These are phyloP conservation scores for Candida schatavii DNA, from an alignment of 805 yeast species.

Conservation along the genomic window DNA sequence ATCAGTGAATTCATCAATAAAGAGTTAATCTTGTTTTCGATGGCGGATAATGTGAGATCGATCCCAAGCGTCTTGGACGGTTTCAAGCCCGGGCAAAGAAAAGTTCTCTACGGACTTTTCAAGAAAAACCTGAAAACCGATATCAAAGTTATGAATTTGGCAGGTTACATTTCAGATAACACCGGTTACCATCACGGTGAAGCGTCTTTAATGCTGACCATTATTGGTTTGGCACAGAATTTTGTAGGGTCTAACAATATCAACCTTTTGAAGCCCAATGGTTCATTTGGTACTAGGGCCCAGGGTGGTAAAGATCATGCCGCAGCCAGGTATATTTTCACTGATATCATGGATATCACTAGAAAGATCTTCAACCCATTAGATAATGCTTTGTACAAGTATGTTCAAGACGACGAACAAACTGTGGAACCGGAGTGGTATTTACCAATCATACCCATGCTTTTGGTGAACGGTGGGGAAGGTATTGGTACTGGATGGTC, in stretches of 20 bases:
- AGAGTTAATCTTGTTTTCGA: conserved; percentile 88
- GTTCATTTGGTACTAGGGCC: conserved; percentile 94
- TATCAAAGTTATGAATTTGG: conserved; percentile 86
- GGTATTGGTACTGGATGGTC: conserved; percentile 99
- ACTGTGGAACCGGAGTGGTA: conserved; percentile 96
- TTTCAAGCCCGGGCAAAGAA: conserved; percentile 94
- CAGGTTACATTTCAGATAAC: conserved; percentile 83
- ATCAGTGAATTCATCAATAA: conserved; percentile 92
- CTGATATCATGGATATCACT: conserved; percentile 76
- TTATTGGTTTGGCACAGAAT: conserved; percentile 91
- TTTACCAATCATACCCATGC: conserved; percentile 89
- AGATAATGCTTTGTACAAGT: conserved; percentile 75
- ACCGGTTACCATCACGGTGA: conserved; percentile 98
- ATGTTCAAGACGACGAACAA: conserved; percentile 88
- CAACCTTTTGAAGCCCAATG: conserved; percentile 82
- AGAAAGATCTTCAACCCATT: conserved; percentile 70
- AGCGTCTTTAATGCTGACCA: conserved; percentile 79
- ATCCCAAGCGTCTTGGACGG: conserved; percentile 95
- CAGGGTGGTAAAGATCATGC: conserved; percentile 98
- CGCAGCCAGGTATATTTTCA: conserved; percentile 95
- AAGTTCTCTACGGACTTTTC: conserved; percentile 84
- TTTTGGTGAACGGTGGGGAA: conserved; percentile 93
- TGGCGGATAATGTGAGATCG: conserved; percentile 95
- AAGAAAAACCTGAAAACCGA: conserved; percentile 74
- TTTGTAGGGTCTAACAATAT: conserved; percentile 91